Evolutionary conservation across 371 early-diverging fungal genomes (phyloP), one percentile per base, ranked within the genome.

Genomic region (Encephalitozoon romaleae): DNA sequence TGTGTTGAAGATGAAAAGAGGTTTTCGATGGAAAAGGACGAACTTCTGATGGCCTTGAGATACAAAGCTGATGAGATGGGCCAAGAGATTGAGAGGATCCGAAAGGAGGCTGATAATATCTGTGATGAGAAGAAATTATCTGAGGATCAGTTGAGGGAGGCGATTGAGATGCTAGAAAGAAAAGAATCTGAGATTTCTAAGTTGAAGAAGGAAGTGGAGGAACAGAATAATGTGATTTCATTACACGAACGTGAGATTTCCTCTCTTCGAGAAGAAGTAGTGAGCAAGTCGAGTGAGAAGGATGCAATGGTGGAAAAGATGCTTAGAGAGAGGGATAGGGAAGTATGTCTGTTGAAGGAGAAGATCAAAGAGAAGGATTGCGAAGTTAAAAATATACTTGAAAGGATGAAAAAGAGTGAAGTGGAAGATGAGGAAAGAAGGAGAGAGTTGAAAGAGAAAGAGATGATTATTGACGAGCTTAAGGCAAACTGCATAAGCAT

Each of bases 321-420:
- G 47, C 47, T 79, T 28, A 12, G 72, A 87, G 21, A 88, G 88
- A 52, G 81, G 89, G 38, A 88, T 88, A 82, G 77, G 78, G 15
- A 86, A 87, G 26, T 86, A 89, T 1, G 90, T 91, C 21, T 15
- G 15, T 2, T 67, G 26, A 73, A 51, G 18, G 34, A 47, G 28
- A 42, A 43, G 49, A 32, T 74, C 8, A 69, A 63, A 4, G 73
- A 72, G 51, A 73, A 67, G 41, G 55, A 54, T 18, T 28, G 6
- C 2, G 25, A 67, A 3, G 32, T 15, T 52, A 21, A 77, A 86
- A 88, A 12, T 88, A 89, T 80, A 87, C 87, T 77, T 85, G 87
- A 45, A 83, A 86, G 8, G 83, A 90, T 26, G 82, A 84, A 70
- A 89, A 90, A 81, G 90, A 90, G 81, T 90, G 91, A 39, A 78